phyloP scores from a whole-genome alignment of 306 rosid species.

The Cotoneaster glaucophyllus region DNA sequence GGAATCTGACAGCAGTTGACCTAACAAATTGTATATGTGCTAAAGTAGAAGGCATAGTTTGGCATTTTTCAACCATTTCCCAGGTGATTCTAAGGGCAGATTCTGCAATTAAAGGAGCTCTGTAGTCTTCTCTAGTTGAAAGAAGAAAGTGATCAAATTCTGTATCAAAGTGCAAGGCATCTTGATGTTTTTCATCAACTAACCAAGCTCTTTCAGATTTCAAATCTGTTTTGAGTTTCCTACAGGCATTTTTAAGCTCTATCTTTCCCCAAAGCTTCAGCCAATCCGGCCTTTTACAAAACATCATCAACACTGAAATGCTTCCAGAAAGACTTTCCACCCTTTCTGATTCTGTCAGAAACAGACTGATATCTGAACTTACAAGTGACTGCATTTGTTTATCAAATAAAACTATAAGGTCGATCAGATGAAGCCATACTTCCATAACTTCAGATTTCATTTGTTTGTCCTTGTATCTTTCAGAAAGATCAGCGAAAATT shows the following conservation, averaged over 20 bases:
- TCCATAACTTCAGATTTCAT: slow-evolving; percentile 40
- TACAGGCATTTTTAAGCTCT: slow-evolving; percentile 64
- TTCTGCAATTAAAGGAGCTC: slow-evolving; percentile 56
- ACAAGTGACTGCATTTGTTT: slow-evolving; percentile 56
- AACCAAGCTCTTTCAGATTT: slow-evolving; percentile 56
- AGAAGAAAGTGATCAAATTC: slow-evolving; percentile 25
- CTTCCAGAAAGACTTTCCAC: slow-evolving; percentile 38
- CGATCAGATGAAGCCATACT: slow-evolving; percentile 67
- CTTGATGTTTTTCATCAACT: slow-evolving; percentile 18
- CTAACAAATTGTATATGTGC: slow-evolving; percentile 42
- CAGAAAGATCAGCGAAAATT: slow-evolving; percentile 42
- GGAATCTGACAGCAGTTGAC: slow-evolving; percentile 56
- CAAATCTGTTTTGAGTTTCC: slow-evolving; percentile 46
- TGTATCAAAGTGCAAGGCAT: slow-evolving; percentile 21
- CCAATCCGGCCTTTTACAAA: slow-evolving; percentile 58
- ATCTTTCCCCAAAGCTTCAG: slow-evolving; percentile 75
- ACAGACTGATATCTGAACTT: slow-evolving; percentile 35
- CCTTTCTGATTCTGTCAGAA: slow-evolving; percentile 38
- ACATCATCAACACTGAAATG: slow-evolving; percentile 48
- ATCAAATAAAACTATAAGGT: slow-evolving; percentile 49
- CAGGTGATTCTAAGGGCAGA: slow-evolving; percentile 47
- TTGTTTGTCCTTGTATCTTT: slow-evolving; percentile 38
- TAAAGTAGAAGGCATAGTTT: slow-evolving; percentile 45
- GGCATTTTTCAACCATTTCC: slow-evolving; percentile 60
- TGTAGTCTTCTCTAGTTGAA: slow-evolving; percentile 45